Evolutionary conservation across 106 monocot species (phyloP).

Genomic region (Chionographis japonica): DNA sequence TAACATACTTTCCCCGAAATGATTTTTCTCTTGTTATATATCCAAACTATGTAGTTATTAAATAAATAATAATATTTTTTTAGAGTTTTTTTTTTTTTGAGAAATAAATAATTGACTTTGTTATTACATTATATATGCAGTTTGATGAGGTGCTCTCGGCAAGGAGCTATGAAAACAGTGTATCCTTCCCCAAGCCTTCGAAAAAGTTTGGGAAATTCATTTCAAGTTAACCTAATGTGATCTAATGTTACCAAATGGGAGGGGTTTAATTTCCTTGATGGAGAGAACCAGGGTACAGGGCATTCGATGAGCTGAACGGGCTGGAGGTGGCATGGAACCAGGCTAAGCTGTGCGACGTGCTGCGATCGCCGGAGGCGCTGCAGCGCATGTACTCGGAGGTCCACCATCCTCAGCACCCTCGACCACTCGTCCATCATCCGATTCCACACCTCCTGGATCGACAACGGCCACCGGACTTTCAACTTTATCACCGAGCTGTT

Average conservation of each 20-base stretch:
- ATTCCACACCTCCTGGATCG: constrained; percentile 80
- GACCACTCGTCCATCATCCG: constrained; percentile 73
- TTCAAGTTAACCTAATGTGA: too few species aligned
- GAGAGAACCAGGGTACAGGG: constrained; percentile 61
- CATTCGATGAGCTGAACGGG: constrained; percentile 81
- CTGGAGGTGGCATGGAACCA: constrained; percentile 98
- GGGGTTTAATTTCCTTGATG: constrained; percentile 31
- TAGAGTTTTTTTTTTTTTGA: too few species aligned
- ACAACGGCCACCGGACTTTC: constrained; percentile 56
- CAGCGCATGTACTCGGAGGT: constrained; percentile 94
- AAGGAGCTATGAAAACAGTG: constrained; percentile 98
- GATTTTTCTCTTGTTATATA: too few species aligned
- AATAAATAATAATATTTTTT: too few species aligned
- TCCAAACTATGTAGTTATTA: too few species aligned
- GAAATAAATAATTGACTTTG: too few species aligned
- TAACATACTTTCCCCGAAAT: too few species aligned
- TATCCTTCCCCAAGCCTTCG: constrained; percentile 34
- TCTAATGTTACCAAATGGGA: too few species aligned
- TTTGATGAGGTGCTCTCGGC: constrained; percentile 74
- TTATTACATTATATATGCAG: constrained; percentile 28
- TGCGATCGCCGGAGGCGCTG: constrained; percentile 69
- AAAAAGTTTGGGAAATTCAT: too few species aligned
- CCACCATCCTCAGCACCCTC: constrained; percentile 74
- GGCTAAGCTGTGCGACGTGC: constrained; percentile 57
- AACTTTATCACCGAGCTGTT: constrained; percentile 99